phyloP scores from a whole-genome alignment of 305 asterid genomes.

The Vinca major region DNA sequence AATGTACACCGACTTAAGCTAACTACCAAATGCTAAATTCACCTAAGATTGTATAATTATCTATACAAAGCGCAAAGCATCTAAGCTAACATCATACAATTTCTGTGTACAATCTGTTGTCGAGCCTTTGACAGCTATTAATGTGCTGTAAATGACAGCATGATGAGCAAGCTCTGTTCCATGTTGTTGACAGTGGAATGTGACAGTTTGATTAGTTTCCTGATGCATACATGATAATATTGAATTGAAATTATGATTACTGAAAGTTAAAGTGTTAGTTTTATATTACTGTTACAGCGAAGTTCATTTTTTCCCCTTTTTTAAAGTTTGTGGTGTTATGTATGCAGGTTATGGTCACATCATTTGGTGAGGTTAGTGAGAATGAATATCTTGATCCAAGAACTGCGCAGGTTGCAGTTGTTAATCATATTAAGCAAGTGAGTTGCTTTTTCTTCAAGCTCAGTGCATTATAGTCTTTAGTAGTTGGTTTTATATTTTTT shows the following conservation, averaged over 20 bases:
- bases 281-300: neutral
- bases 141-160: no score
- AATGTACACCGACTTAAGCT: no score
- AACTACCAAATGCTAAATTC: no score
- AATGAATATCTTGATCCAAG: constrained; percentile 87
- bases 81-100: no score
- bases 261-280: neutral
- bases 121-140: no score
- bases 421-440: constrained; percentile 91
- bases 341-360: constrained; percentile 69
- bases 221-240: neutral
- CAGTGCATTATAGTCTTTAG: neutral
- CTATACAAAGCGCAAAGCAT: no score
- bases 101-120: no score
- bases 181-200: no score
- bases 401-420: constrained; percentile 80
- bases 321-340: constrained; percentile 3
- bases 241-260: neutral
- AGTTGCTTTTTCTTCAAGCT: constrained; percentile 1
- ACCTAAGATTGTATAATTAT: no score
- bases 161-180: no score
- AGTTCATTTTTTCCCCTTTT: neutral
- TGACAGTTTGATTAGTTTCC: neutral
- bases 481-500: neutral
- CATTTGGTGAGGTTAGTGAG: constrained; percentile 57